phyloP scores from a whole-genome alignment of 345 rosid genomes.

The Rhizophora apiculata region DNA sequence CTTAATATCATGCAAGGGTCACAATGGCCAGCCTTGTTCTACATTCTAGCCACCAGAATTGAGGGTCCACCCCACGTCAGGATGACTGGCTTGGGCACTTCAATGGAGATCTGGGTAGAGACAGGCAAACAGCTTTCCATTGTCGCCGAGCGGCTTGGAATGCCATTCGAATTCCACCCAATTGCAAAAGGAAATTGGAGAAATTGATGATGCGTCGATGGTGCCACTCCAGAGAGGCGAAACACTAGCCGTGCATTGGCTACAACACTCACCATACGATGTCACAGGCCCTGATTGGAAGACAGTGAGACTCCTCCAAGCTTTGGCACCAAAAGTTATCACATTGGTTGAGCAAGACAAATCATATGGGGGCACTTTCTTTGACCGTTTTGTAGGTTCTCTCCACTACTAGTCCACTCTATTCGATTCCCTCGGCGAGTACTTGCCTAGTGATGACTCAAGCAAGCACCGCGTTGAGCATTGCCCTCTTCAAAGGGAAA shows the following conservation, averaged over 20 bases:
- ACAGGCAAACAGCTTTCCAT: slow-evolving; percentile 61
- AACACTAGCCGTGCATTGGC: slow-evolving; percentile 62
- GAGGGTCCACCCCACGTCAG: slow-evolving; percentile 60
- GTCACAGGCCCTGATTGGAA: slow-evolving; percentile 60
- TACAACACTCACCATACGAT: slow-evolving; percentile 59
- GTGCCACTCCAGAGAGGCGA: slow-evolving; percentile 41
- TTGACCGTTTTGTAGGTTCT: slow-evolving; percentile 63
- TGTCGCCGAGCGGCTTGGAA: slow-evolving; percentile 55
- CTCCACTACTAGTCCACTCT: slow-evolving; percentile 60
- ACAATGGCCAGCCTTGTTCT: slow-evolving; percentile 74
- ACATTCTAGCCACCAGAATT: slow-evolving; percentile 55
- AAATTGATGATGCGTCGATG: slow-evolving; percentile 29
- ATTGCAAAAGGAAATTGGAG: slow-evolving; percentile 53
- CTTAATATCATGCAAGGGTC: slow-evolving; percentile 70
- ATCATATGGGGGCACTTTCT: slow-evolving; percentile 46
- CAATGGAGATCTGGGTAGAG: slow-evolving; percentile 47
- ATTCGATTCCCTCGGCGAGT: slow-evolving; percentile 61
- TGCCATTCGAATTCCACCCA: slow-evolving; percentile 66
- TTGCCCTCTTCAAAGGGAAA: slow-evolving; percentile 45
- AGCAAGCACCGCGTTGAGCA: slow-evolving; percentile 48
- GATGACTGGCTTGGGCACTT: slow-evolving; percentile 57
- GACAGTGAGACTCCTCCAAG: slow-evolving; percentile 44
- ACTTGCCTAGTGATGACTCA: slow-evolving; percentile 34
- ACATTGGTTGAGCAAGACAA: slow-evolving; percentile 66
- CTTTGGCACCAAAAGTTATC: slow-evolving; percentile 41